These are phyloP conservation scores for Dactylorhiza incarnata DNA, from an alignment of 106 monocot species.

Conservation along the genomic window DNA sequence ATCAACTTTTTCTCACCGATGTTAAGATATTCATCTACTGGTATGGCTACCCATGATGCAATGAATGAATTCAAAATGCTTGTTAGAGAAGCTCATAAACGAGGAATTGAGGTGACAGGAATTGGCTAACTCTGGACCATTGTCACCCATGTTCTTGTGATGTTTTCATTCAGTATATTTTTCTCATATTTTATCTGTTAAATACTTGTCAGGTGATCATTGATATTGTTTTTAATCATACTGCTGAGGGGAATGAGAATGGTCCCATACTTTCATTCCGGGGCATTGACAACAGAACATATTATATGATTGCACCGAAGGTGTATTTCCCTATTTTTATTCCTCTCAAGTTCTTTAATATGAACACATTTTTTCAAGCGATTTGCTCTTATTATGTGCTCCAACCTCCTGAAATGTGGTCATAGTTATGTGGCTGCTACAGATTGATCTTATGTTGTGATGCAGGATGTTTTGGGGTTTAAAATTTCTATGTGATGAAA, in stretches of 20 bases:
- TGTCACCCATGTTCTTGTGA: not conserved
- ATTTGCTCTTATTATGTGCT: not conserved
- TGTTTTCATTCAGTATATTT: not conserved
- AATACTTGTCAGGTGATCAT: slow-evolving; percentile 49
- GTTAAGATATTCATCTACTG: slow-evolving; percentile 82
- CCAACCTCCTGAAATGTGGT: not conserved
- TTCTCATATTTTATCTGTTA: not conserved
- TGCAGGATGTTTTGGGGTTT: not conserved
- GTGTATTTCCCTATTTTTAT: slow-evolving; percentile 11
- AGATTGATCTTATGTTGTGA: not conserved
- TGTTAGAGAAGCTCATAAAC: slow-evolving; percentile 85
- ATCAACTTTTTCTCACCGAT: slow-evolving; percentile 90
- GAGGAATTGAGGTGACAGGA: slow-evolving; percentile 68
- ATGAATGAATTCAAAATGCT: slow-evolving; percentile 83
- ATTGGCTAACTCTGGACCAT: no score
- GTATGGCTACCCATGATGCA: slow-evolving; percentile 49
- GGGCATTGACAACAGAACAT: slow-evolving; percentile 82
- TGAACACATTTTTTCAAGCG: not conserved
- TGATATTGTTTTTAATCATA: slow-evolving; percentile 97
- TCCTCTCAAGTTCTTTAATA: not conserved
- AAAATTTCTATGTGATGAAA: not conserved
- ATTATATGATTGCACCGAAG: slow-evolving; percentile 94
- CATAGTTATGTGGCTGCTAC: not conserved
- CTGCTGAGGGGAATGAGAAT: slow-evolving; percentile 92
- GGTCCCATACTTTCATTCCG: slow-evolving; percentile 89